Conservation (phyloP, 176 grass and related monocot genomes). For the Musa schizocarpa region DNA sequence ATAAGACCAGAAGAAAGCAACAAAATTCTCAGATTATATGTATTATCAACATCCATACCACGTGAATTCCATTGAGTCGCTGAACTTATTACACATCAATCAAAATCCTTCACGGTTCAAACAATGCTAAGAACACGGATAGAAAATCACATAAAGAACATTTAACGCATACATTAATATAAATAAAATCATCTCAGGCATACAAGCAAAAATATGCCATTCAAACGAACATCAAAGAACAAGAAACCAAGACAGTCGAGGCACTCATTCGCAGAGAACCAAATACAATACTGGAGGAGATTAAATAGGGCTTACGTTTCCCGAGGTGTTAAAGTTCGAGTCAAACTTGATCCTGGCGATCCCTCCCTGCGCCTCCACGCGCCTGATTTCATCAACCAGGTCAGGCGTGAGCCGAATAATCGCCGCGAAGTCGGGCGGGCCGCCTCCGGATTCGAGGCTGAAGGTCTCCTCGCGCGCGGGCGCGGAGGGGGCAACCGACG, state of each 20-base stretch:
- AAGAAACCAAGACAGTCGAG: conserved; percentile 2
- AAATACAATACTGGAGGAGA: conserved; percentile 5
- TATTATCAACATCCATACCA: too few relatives aligned
- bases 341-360: conserved; percentile 84
- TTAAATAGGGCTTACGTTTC: conserved; percentile 54
- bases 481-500: neutral
- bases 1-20: too few relatives aligned
- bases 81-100: neutral
- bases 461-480: conserved; percentile 59
- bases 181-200: neutral
- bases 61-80: too few relatives aligned
- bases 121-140: neutral
- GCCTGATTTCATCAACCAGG: conserved; percentile 93
- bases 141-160: too few relatives aligned
- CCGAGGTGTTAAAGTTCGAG: conserved; percentile 48
- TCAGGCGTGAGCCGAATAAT: conserved; percentile 75
- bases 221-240: neutral
- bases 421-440: conserved; percentile 57
- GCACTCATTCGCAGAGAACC: conserved; percentile 16
- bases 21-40: too few relatives aligned
- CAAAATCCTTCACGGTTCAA: neutral
- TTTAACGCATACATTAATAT: too few relatives aligned
- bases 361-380: conserved; percentile 67
- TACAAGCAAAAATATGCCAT: neutral
- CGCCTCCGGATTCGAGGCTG: conserved; percentile 44